These are phyloP conservation scores for Saccharomyces kudriavzevii DNA, from an alignment of 805 yeast genomes.

Conservation along the genomic window DNA sequence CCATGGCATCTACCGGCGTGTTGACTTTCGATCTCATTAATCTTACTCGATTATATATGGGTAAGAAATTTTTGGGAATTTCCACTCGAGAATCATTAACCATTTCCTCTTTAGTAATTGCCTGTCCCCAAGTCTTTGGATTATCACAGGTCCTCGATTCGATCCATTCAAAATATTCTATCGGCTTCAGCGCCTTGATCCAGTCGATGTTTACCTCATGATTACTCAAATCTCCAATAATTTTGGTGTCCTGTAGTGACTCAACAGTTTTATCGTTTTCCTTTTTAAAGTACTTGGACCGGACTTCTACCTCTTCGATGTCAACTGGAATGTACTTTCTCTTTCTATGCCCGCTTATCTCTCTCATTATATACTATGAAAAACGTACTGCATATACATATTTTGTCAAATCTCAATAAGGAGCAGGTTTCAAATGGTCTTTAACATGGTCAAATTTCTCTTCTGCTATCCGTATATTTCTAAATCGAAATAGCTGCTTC, in stretches of 20 bases:
- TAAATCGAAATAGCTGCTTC: background rate
- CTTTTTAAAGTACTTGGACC: conserved; percentile 17
- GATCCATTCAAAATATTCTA: conserved; percentile 24
- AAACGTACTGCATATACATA: background rate
- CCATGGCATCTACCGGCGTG: conserved; percentile 88
- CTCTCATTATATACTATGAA: background rate
- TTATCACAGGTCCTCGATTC: conserved; percentile 21
- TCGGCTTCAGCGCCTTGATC: conserved; percentile 23
- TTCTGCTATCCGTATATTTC: background rate
- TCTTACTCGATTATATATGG: conserved; percentile 52
- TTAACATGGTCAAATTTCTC: background rate
- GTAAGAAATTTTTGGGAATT: conserved; percentile 42
- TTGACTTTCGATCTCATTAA: conserved; percentile 54
- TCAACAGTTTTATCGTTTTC: conserved; percentile 1
- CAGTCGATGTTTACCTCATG: conserved; percentile 15
- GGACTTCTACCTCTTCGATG: background rate
- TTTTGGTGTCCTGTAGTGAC: background rate
- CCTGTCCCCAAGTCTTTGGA: conserved; percentile 16
- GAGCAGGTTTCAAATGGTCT: background rate
- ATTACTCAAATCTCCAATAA: background rate
- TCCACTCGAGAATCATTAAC: conserved; percentile 1
- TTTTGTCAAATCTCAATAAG: background rate
- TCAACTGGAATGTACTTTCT: conserved; percentile 1
- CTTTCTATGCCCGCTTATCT: background rate
- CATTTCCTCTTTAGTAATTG: conserved; percentile 4